Conservation (phyloP, 2,329 filamentous ascomycete genomes). For the Pezicula neosporulosa region DNA sequence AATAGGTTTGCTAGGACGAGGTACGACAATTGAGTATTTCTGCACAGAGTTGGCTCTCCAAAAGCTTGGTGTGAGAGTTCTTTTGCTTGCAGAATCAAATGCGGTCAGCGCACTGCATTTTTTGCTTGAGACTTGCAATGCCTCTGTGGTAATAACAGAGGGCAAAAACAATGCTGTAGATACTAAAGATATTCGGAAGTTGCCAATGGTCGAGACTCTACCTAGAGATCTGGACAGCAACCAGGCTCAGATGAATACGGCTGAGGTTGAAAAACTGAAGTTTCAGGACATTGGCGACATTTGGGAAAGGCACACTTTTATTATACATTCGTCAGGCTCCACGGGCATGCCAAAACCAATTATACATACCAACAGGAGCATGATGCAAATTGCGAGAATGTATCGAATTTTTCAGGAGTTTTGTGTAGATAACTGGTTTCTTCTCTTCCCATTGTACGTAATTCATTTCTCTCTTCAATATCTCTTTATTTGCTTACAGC, state of each 20-base stretch:
- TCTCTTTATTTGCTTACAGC: conserved; percentile 1
- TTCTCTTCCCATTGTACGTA: conserved; percentile 28
- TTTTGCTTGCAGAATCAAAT: conserved; percentile 28
- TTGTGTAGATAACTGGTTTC: conserved; percentile 29
- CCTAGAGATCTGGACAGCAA: conserved; percentile 4
- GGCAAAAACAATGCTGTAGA: conserved; percentile 15
- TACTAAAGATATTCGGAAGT: conserved; percentile 16
- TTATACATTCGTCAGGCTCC: conserved; percentile 27
- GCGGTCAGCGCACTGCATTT: conserved; percentile 21
- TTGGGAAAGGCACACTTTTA: conserved; percentile 28
- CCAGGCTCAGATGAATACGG: neutral
- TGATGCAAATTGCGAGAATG: conserved; percentile 31
- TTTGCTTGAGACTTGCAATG: conserved; percentile 23
- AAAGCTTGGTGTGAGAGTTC: conserved; percentile 26
- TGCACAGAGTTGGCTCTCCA: conserved; percentile 27
- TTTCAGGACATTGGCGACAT: conserved; percentile 24
- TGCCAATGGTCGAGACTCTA: conserved; percentile 19
- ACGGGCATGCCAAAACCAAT: conserved; percentile 29
- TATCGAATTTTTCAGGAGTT: conserved; percentile 30
- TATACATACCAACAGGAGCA: conserved; percentile 28
- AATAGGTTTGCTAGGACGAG: conserved; percentile 24
- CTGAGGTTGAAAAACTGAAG: conserved; percentile 19
- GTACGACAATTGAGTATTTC: conserved; percentile 26
- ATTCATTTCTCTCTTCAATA: neutral
- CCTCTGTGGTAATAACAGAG: conserved; percentile 25